Evolutionary conservation across 1,284 basidiomycete genomes (phyloP).

Genomic region (Ustilago curta): DNA sequence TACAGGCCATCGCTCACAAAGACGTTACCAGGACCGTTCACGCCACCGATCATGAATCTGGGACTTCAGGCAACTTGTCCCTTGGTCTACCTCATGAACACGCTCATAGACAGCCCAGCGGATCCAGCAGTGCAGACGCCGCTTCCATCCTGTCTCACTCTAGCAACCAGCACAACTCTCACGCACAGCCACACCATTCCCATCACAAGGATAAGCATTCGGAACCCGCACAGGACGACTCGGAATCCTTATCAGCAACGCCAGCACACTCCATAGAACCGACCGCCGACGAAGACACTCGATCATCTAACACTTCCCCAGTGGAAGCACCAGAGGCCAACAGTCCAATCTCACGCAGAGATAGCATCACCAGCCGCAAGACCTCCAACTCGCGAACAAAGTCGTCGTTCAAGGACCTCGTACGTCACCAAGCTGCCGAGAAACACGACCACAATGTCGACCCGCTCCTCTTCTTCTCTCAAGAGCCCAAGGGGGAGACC

Average conservation of each 20-base stretch:
- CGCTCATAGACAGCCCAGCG: conserved; percentile 7
- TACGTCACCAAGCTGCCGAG: conserved; percentile 16
- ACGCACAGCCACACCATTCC: conserved; percentile 21
- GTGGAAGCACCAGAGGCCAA: conserved; percentile 8
- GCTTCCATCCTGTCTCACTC: conserved; percentile 29
- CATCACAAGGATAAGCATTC: conserved; percentile 14
- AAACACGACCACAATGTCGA: conserved; percentile 33
- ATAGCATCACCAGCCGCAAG: conserved; percentile 42
- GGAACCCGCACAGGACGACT: conserved; percentile 7
- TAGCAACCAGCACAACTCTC: conserved; percentile 13
- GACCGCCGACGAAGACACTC: not conserved
- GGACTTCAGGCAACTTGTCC: conserved; percentile 12
- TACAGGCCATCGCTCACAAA: conserved; percentile 8
- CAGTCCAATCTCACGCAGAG: conserved; percentile 21
- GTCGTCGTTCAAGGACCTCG: conserved; percentile 26
- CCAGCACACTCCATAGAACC: not conserved
- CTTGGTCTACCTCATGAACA: conserved; percentile 20
- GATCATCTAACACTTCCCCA: conserved; percentile 1
- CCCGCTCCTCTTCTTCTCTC: conserved; percentile 44
- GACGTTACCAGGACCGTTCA: conserved; percentile 21
- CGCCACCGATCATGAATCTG: conserved; percentile 36
- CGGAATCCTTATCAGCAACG: not conserved
- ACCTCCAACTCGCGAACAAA: conserved; percentile 34
- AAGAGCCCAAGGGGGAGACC: conserved; percentile 57
- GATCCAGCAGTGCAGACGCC: conserved; percentile 16